phyloP scores from a whole-genome alignment of 177 flowering plant species.

The Tripterygium wilfordii region DNA sequence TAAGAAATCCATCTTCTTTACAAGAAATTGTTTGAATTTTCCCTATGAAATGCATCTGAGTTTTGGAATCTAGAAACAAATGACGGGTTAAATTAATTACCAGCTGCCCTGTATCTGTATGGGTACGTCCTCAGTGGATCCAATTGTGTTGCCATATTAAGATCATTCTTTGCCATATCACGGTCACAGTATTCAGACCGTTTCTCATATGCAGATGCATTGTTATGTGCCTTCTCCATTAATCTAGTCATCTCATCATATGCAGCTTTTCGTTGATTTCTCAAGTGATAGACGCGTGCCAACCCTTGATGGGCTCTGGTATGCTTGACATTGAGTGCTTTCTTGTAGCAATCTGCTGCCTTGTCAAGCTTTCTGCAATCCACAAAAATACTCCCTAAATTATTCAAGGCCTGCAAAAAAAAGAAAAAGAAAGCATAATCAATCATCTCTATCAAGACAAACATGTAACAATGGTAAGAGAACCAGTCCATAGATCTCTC shows the following conservation, averaged over 20 bases:
- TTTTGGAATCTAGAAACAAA: too few relatives aligned
- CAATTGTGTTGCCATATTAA: constrained; percentile 30
- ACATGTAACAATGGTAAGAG: neutral
- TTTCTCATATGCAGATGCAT: constrained; percentile 62
- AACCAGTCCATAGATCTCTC: neutral
- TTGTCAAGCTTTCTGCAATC: constrained; percentile 37
- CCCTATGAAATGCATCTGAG: too few relatives aligned
- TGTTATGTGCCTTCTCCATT: constrained; percentile 40
- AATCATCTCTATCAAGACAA: constrained; percentile 1
- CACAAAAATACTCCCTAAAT: constrained; percentile 38
- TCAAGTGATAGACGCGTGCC: constrained; percentile 48
- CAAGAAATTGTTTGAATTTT: too few relatives aligned
- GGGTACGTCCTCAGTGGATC: constrained; percentile 49
- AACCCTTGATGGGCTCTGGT: constrained; percentile 64
- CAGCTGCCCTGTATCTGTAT: constrained; percentile 47
- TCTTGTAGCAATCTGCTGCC: constrained; percentile 36
- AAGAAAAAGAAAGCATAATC: too few relatives aligned
- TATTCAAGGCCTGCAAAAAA: constrained; percentile 39
- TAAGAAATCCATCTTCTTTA: too few relatives aligned
- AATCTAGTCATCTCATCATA: constrained; percentile 63
- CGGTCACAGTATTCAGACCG: constrained; percentile 61
- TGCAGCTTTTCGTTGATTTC: constrained; percentile 43
- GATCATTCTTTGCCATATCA: constrained; percentile 39
- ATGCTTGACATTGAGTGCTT: constrained; percentile 49
- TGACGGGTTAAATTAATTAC: constrained; percentile 6